Evolutionary conservation across 208 protist genomes (phyloP).

Genomic region (Crithidia sp.): DNA sequence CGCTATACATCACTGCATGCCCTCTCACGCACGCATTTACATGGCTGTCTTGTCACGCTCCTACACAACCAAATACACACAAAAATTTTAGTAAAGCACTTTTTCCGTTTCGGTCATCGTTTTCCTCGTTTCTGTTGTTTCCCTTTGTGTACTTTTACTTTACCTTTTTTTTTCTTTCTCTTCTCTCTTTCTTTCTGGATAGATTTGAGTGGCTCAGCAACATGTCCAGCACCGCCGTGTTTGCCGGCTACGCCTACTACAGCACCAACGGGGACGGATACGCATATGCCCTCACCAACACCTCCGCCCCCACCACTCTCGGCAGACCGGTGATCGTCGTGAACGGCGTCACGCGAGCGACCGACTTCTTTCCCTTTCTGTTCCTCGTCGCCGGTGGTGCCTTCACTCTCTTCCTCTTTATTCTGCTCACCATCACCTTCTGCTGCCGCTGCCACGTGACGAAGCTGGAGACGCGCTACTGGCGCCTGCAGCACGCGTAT

Average conservation of each 20-base stretch:
- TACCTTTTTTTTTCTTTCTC: no score
- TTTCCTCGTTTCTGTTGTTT: background rate
- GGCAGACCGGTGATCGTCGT: constrained; percentile 14
- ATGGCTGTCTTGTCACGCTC: no score
- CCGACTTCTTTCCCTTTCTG: constrained; percentile 26
- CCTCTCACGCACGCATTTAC: no score
- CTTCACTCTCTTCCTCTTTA: constrained; percentile 25
- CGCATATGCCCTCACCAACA: constrained; percentile 12
- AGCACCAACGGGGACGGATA: constrained; percentile 24
- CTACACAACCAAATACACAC: background rate
- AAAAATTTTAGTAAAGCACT: background rate
- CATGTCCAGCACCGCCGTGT: constrained; percentile 2
- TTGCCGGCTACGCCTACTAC: constrained; percentile 32
- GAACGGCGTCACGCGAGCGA: constrained; percentile 2
- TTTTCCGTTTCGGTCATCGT: background rate
- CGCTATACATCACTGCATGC: no score
- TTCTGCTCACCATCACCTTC: constrained; percentile 20
- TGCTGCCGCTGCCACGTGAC: constrained; percentile 19
- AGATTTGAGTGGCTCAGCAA: background rate
- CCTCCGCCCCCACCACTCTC: background rate
- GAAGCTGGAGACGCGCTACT: constrained; percentile 29
- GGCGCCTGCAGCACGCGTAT: constrained; percentile 24
- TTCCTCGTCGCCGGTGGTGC: constrained; percentile 21
- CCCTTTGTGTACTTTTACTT: background rate
- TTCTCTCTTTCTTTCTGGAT: background rate